phyloP scores from a whole-genome alignment of 306 rosid species.

The Elaeagnus macrophylla region DNA sequence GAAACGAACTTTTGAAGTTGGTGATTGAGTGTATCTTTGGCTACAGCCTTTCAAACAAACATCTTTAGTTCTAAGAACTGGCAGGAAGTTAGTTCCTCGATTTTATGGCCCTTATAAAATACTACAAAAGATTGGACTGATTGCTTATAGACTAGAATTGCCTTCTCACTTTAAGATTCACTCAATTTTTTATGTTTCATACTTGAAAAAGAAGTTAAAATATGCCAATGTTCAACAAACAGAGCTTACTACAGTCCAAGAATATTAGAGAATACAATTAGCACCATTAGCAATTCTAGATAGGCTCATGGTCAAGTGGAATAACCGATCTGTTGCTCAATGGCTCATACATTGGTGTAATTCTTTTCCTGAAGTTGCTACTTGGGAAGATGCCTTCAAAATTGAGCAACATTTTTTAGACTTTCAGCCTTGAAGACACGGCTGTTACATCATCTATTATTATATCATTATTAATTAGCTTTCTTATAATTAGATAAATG shows the following conservation, averaged over 20 bases:
- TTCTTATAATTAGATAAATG: no score
- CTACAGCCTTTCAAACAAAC: background rate
- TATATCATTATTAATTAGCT: no score
- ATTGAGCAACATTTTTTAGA: background rate
- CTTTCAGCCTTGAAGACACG: conserved; percentile 8
- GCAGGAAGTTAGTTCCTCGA: background rate
- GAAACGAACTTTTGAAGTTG: background rate
- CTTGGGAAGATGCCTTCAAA: background rate
- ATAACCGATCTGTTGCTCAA: background rate
- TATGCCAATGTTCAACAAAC: background rate
- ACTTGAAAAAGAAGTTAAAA: conserved; percentile 1
- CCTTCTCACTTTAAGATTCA: background rate
- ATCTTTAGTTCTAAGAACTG: background rate
- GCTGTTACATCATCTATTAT: conserved; percentile 3
- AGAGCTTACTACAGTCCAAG: background rate
- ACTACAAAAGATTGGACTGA: background rate
- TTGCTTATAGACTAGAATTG: background rate
- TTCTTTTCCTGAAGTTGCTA: conserved; percentile 1
- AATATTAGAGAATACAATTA: background rate
- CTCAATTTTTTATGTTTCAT: conserved; percentile 1
- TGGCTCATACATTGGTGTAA: conserved; percentile 3
- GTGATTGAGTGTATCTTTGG: background rate
- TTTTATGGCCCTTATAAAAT: background rate
- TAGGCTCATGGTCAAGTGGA: background rate
- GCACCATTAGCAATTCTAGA: background rate